Percentiles rank a stretch among this genome's conserved stretches.
Evolutionary conservation across 2,329 filamentous ascomycete genomes (phyloP).

Genomic region (Delphinella strobiligena): DNA sequence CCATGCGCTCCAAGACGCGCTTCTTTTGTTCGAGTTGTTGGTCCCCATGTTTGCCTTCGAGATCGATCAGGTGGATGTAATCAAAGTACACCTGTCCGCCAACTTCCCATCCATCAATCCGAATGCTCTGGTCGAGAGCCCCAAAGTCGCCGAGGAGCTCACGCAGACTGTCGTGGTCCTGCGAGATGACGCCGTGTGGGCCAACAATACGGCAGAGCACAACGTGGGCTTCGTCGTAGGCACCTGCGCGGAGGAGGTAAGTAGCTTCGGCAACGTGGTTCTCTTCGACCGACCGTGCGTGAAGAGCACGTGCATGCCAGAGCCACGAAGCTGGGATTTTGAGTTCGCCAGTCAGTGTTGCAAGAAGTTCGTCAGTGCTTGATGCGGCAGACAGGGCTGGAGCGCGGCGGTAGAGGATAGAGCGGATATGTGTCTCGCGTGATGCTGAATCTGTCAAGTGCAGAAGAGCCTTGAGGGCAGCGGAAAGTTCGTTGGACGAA

Average conservation of each 20-base stretch:
- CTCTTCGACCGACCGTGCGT: conserved; percentile 61
- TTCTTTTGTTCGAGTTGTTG: conserved; percentile 12
- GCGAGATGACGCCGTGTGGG: conserved; percentile 68
- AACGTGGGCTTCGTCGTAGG: conserved; percentile 70
- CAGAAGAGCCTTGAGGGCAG: conserved; percentile 19
- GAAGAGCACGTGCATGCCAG: conserved; percentile 75
- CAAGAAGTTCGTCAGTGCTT: conserved; percentile 31
- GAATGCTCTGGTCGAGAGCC: not conserved
- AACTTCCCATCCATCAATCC: conserved; percentile 59
- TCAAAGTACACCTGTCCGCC: conserved; percentile 72
- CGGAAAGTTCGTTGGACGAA: conserved; percentile 13
- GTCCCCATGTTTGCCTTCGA: conserved; percentile 17
- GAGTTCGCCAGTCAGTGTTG: conserved; percentile 22
- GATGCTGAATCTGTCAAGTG: conserved; percentile 16
- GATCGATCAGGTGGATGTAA: conserved; percentile 40
- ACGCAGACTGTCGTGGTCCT: conserved; percentile 60
- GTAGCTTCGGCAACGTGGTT: conserved; percentile 61
- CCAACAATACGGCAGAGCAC: conserved; percentile 73
- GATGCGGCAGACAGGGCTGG: conserved; percentile 61
- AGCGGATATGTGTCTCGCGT: conserved; percentile 27
- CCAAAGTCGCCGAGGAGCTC: conserved; percentile 62
- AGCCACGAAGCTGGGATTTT: conserved; percentile 65
- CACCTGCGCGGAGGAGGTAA: conserved; percentile 66
- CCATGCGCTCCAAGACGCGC: conserved; percentile 13
- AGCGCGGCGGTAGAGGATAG: conserved; percentile 49